Conservation (phyloP, 106 monocot species). For the Allium fistulosum region DNA sequence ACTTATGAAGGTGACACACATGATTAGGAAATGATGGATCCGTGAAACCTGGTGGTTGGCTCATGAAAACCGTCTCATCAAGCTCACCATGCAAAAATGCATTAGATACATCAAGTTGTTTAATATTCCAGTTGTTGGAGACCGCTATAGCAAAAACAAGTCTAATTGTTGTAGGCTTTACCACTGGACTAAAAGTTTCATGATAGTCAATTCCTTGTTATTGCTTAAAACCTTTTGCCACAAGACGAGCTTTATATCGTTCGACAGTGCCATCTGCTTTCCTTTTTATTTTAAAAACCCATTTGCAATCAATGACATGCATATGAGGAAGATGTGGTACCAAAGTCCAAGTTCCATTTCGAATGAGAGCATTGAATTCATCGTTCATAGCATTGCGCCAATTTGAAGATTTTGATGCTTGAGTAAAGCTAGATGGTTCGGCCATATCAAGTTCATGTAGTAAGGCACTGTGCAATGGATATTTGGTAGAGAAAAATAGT, state of each 20-base stretch:
- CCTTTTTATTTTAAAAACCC: not conserved
- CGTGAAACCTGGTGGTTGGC: conserved; percentile 8
- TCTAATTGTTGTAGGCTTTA: not conserved
- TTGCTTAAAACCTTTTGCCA: not conserved
- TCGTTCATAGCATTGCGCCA: not conserved
- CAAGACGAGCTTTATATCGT: not conserved
- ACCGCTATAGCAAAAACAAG: not conserved
- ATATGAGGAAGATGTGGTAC: not conserved
- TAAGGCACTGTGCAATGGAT: too few relatives aligned
- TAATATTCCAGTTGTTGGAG: conserved; percentile 4
- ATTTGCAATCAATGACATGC: not conserved
- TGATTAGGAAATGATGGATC: not conserved
- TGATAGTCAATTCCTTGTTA: not conserved
- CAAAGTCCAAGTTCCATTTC: not conserved
- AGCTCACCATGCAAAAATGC: conserved; percentile 11
- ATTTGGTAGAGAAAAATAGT: too few relatives aligned
- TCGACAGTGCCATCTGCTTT: not conserved
- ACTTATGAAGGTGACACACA: conserved; percentile 4
- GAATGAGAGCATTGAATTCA: not conserved
- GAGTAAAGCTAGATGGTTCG: not conserved
- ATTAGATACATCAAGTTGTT: conserved; percentile 10
- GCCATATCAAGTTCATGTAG: too few relatives aligned
- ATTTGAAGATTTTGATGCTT: not conserved
- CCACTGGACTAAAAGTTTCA: not conserved
- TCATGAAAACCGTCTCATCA: conserved; percentile 11